Base-by-base conservation (phyloP, 305 asterid genomes). In the Euphrasia arctica region DNA sequence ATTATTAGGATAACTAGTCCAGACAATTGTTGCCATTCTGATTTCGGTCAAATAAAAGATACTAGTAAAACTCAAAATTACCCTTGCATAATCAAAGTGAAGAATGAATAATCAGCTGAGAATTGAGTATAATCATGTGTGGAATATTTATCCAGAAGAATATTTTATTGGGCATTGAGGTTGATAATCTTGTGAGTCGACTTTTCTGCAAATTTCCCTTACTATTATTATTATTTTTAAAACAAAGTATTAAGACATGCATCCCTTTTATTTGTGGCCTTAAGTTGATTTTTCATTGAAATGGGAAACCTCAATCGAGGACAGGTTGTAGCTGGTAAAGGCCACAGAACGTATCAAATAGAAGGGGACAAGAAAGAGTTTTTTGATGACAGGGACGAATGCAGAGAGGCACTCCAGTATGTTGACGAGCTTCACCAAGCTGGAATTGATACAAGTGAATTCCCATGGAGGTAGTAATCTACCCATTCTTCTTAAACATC, bases 381-480 rank as follows among this genome's bases (percentile, higher is more conserved):
- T 75, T 93, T 93, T 66, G 98, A 93, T 68, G 97, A 93, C 62
- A 78, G 98, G 64, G 98, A 87, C 73, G 97, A 90, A 77, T 93
- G 98, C 76, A 81, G 97, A 68, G 98, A 93, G 79, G 97, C 98
- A 61, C 73, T 93, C 70, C 97, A 90, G 82, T 90, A 93, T 64
- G 97, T 93, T 49, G 98, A 90, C 58, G 98, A 93, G 80, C 98
- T 93, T 77, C 98, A 93, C 82, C 97, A 83, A 83, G 96, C 98
- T 65, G 98, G 98, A 69, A 93, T 93, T 14, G 98, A 90, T 76
- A 93, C 96, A 5, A 93, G 98, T 74, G 98, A 93, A 90, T 93
- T 93, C 71, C 98, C 97, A 70, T 92, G 98, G 98, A 74, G 96
- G 98, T 87, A 85, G 59, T 28, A 55, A 12, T 54, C 56, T 15